Percentiles rank a stretch among this genome's conserved stretches.
Conservation (phyloP, 352 stramenopile species). For the Lagenidium giganteum region DNA sequence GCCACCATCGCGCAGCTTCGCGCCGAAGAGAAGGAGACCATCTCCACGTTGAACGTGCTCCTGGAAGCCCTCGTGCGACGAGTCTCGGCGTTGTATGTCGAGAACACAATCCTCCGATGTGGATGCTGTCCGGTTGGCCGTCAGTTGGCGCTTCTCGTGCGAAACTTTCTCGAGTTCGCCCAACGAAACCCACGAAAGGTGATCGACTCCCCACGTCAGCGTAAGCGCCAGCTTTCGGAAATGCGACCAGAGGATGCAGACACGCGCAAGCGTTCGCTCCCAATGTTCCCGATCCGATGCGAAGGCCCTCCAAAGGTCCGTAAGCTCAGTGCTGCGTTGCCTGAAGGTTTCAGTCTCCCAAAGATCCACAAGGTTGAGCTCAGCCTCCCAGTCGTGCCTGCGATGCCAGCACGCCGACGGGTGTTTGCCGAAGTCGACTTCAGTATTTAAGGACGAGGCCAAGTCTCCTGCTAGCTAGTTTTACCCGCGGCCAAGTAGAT, state of each 20-base stretch:
- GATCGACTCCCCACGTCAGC: constrained; percentile 10
- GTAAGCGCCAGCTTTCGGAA: constrained; percentile 56
- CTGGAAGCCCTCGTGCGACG: constrained; percentile 64
- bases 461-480: neutral
- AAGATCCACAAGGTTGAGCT: constrained; percentile 33
- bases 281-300: constrained; percentile 17
- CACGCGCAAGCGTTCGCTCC: constrained; percentile 12
- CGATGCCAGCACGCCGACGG: constrained; percentile 43
- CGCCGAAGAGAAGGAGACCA: constrained; percentile 62
- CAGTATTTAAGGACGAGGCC: constrained; percentile 1
- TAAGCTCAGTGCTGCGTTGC: constrained; percentile 46
- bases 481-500: neutral
- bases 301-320: constrained; percentile 31
- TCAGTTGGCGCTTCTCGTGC: constrained; percentile 51
- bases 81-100: constrained; percentile 50
- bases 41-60: constrained; percentile 69
- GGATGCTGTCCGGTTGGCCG: constrained; percentile 44
- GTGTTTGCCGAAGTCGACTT: constrained; percentile 83
- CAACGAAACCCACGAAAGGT: constrained; percentile 12
- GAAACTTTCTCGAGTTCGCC: constrained; percentile 58
- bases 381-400: constrained; percentile 13
- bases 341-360: constrained; percentile 14
- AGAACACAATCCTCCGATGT: constrained; percentile 47
- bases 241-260: constrained; percentile 35
- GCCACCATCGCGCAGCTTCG: constrained; percentile 48